Percentiles rank a stretch among this genome's conserved stretches.
Evolutionary conservation across 2,329 filamentous ascomycete species (phyloP).

Genomic region (Paecilomyces variotii): DNA sequence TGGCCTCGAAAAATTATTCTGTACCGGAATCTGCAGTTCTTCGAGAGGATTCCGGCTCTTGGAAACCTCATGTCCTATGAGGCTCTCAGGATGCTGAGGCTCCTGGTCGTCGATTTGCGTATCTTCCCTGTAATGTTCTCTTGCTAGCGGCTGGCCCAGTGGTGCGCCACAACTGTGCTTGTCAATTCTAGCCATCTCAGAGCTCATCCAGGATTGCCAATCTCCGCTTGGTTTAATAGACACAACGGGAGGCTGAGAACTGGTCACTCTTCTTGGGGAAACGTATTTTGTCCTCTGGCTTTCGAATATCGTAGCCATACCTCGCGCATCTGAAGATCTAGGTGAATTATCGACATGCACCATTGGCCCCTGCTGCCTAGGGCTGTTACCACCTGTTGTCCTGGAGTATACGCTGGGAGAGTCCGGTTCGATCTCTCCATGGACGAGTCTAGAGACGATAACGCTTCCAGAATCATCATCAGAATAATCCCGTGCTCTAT

Average conservation of each 20-base stretch:
- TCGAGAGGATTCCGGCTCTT: not conserved
- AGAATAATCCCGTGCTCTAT: slow-evolving; percentile 6
- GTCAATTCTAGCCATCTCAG: slow-evolving; percentile 27
- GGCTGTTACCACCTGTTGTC: slow-evolving; percentile 27
- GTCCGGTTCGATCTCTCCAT: slow-evolving; percentile 9
- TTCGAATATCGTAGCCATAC: slow-evolving; percentile 31
- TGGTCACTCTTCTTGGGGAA: slow-evolving; percentile 18
- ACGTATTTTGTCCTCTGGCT: slow-evolving; percentile 20
- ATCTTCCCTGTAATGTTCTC: slow-evolving; percentile 31
- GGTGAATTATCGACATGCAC: slow-evolving; percentile 1
- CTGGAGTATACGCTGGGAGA: slow-evolving; percentile 39
- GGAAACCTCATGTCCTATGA: not conserved
- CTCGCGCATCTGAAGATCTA: slow-evolving; percentile 16
- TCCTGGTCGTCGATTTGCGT: slow-evolving; percentile 27
- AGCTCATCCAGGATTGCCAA: slow-evolving; percentile 32
- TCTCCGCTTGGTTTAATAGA: slow-evolving; percentile 20
- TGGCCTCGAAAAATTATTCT: slow-evolving; percentile 30
- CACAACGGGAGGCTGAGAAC: slow-evolving; percentile 1
- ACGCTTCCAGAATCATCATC: slow-evolving; percentile 15
- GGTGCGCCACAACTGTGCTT: slow-evolving; percentile 3
- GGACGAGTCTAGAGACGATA: slow-evolving; percentile 6
- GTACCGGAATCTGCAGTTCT: slow-evolving; percentile 5
- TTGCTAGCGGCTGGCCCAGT: slow-evolving; percentile 11
- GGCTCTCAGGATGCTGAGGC: slow-evolving; percentile 4
- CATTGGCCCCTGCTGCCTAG: slow-evolving; percentile 7